Evolutionary conservation across 768 basidiomycete species (phyloP).

Genomic region (Lactarius quietus): DNA sequence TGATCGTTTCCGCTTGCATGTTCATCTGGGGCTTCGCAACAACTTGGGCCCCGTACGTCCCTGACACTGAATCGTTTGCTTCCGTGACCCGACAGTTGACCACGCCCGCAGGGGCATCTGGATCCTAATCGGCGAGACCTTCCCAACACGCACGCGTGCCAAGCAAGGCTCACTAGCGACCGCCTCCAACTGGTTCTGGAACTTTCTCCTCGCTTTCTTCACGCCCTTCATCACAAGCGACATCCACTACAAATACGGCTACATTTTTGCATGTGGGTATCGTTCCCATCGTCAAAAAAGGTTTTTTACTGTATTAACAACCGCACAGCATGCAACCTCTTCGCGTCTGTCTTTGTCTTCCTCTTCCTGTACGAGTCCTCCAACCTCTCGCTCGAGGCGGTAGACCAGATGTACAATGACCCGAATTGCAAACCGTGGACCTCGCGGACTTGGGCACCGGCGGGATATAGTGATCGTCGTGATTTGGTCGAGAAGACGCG

Average conservation of each 20-base stretch:
- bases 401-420: constrained; percentile 66
- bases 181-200: constrained; percentile 63
- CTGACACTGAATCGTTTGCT: no score
- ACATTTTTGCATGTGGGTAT: constrained; percentile 57
- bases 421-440: constrained; percentile 65
- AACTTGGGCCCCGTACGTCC: constrained; percentile 59
- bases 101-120: constrained; percentile 51
- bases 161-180: constrained; percentile 69
- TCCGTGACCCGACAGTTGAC: neutral
- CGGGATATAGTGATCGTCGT: constrained; percentile 46
- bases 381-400: constrained; percentile 61
- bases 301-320: no score
- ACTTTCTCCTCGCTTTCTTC: constrained; percentile 72
- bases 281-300: no score
- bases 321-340: constrained; percentile 51
- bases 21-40: constrained; percentile 70
- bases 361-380: constrained; percentile 76
- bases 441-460: constrained; percentile 55
- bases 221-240: constrained; percentile 64
- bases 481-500: constrained; percentile 45
- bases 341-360: constrained; percentile 56
- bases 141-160: constrained; percentile 66
- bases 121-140: constrained; percentile 77
- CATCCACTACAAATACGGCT: constrained; percentile 63
- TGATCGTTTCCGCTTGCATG: constrained; percentile 57